Conservation (phyloP, 352 stramenopile species). For the Blastocystis hominis region DNA sequence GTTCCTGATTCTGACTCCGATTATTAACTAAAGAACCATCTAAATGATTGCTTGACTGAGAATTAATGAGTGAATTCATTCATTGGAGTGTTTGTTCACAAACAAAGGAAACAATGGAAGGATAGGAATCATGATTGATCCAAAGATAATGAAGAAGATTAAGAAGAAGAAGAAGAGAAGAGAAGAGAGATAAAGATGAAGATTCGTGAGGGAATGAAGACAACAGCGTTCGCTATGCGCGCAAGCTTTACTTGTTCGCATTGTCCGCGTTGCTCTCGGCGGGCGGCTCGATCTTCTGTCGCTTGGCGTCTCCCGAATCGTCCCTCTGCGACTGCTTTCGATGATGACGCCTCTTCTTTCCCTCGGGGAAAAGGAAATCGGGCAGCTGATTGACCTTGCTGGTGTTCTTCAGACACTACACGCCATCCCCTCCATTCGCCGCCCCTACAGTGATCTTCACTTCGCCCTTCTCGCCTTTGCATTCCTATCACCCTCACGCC, state of each 20-base stretch:
- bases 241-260: too few relatives aligned
- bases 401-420: slow-evolving; percentile 26
- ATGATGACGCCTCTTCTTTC: not conserved
- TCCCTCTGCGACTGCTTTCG: not conserved
- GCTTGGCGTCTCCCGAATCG: not conserved
- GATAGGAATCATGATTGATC: too few relatives aligned
- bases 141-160: too few relatives aligned
- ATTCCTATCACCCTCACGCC: not conserved
- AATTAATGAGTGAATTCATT: not conserved
- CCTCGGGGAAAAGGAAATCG: slow-evolving; percentile 36
- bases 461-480: not conserved
- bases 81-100: not conserved
- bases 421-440: not conserved
- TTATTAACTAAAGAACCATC: not conserved
- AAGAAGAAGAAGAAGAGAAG: too few relatives aligned
- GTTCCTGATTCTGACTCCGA: slow-evolving; percentile 39
- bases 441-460: not conserved
- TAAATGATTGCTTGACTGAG: not conserved
- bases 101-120: not conserved
- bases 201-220: too few relatives aligned
- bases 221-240: too few relatives aligned
- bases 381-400: slow-evolving; percentile 36
- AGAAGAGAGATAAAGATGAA: too few relatives aligned
- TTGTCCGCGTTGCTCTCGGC: too few relatives aligned
- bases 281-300: not conserved